Conservation (phyloP, 2,329 filamentous ascomycete species). For the Fusarium nematophilum region DNA sequence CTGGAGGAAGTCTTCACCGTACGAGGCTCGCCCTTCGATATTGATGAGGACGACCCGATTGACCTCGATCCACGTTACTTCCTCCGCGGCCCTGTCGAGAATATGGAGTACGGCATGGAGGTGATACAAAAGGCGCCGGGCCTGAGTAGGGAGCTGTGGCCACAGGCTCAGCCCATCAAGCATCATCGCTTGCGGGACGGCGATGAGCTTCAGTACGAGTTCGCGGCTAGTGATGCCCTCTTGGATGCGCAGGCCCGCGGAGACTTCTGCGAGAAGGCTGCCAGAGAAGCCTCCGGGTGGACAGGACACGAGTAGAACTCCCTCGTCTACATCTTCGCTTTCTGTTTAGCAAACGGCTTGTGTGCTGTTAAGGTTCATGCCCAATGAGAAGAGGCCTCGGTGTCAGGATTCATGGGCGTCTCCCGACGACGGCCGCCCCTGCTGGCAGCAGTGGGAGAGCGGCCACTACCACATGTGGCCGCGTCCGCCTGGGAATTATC, state of each 20-base stretch:
- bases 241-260: background rate
- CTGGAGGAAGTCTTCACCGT: background rate
- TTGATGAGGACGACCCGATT: conserved; percentile 24
- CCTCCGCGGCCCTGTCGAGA: conserved; percentile 4
- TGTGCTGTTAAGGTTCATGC: background rate
- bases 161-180: background rate
- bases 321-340: too few relatives aligned
- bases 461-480: background rate
- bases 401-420: background rate
- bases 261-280: too few relatives aligned
- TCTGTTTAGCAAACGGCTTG: too few relatives aligned
- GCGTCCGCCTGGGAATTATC: background rate
- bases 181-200: background rate
- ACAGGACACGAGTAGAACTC: too few relatives aligned
- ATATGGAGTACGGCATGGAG: background rate
- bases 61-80: conserved; percentile 28
- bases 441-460: background rate
- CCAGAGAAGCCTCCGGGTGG: too few relatives aligned
- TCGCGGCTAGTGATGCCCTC: background rate
- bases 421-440: background rate
- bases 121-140: background rate
- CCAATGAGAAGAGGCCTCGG: background rate
- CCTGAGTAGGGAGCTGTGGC: background rate
- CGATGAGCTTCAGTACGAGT: background rate
- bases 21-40: conserved; percentile 17